Evolutionary conservation across 2,329 filamentous ascomycete species (phyloP), one percentile per base, ranked within the genome.

Genomic region (Aspergillus quadricinctus): DNA sequence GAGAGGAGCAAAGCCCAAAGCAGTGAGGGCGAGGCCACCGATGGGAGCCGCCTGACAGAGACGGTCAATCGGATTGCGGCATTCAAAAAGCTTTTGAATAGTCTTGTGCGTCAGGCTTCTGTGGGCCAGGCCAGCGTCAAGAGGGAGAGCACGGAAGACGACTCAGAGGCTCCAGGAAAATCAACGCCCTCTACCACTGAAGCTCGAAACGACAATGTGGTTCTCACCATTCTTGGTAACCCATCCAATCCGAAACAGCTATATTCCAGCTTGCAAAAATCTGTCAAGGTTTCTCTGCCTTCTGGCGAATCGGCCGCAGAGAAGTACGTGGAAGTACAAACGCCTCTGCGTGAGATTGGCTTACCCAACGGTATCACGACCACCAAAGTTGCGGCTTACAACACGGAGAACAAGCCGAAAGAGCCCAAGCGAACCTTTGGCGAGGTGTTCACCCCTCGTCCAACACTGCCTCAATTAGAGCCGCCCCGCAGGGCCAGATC

Each of bases 261-360:
- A 3, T 97, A 94, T 71, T 96, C 93, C 3, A 96, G 92, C 72
- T 78, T 96, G 50, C 89, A 88, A 61, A 80, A 83, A 54, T 70
- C 72, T 1, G 63, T 69, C 48, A 69, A 68, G 40, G 63, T 70
- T 27, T 66, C 69, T n/a, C 50, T 69, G 46, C 66, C 70, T 23
- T 72, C 71, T 6, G 66, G 76, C 14, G 73, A 76, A 31, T 66
- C 72, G 11, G 71, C 74, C 8, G 61, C 67, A 6, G 61, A 64
- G 52, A 66, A 69, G 25, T 64, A 65, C 27, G 72, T 77, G 48
- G 74, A 78, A 55, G 70, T 79, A 27, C 74, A 74, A 21, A 63
- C 78, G 29, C 77, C 81, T 10, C 75, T 91, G 9, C 81, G 83
- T 52, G 88, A 90, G 66, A 79, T 81, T 40, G 82, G 78, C 21